Base-by-base conservation (phyloP, 2,329 filamentous ascomycete species). In the Epichloe gansuensis region DNA sequence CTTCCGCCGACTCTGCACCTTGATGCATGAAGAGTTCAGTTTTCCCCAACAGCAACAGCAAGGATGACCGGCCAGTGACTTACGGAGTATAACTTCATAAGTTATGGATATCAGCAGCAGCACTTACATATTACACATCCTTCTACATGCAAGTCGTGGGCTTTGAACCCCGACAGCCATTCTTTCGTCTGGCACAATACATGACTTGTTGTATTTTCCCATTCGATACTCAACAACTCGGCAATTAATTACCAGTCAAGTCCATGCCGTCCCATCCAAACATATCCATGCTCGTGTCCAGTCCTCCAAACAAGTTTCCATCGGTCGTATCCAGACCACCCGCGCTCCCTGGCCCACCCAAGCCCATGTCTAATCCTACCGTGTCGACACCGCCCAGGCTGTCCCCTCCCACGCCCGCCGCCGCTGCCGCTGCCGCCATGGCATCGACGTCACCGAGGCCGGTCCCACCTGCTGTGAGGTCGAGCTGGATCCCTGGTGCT, bases 291-390 rank as follows among this genome's bases (percentile, higher is more conserved):
- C 44, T 59, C 8, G 65, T 64, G 34, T 66, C 68, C n/a, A 71
- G 59, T 2, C 61, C 61, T 4, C 65, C 64, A 59, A 72, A 72
- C 53, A 71, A 53, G 38, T 69, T 65, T 5, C 66, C 70, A 34
- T 69, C 72, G n/a, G 56, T 61, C 13, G 60, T 51, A 39, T 67
- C 65, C 23, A 68, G 52, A 0, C 58, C 63, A 36, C 58, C 61
- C n/a, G 58, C 66, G 36, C 57, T 61, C 23, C 62, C 64, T 8
- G 69, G 61, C 3, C 66, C 66, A 4, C 65, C 67, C 53, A 76
- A 66, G 36, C 68, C 66, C 53, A 74, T 60, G 52, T 78, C 73
- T 61, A 78, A 68, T 25, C 68, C 72, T 51, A 68, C 60, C 21
- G 61, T 67, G 50, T 73, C 71, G 3, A 72, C 61, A 8, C 62